Evolutionary conservation across 352 stramenopile genomes (phyloP).

Genomic region (Globisporangium recalcitrans): DNA sequence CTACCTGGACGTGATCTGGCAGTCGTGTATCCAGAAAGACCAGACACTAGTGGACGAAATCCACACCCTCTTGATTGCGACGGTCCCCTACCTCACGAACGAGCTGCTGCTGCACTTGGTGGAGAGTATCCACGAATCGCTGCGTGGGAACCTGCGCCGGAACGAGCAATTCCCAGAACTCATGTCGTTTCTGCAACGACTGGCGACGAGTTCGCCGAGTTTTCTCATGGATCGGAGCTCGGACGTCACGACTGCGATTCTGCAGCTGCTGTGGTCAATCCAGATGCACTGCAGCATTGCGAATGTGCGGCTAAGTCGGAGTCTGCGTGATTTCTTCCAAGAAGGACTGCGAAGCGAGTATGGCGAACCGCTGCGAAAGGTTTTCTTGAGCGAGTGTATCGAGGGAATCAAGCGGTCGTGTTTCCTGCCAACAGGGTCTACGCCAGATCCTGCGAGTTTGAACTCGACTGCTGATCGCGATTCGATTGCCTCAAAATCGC

Average conservation of each 20-base stretch:
- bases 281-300: constrained; percentile 62
- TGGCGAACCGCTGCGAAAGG: constrained; percentile 58
- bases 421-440: constrained; percentile 24
- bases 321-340: constrained; percentile 74
- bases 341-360: constrained; percentile 71
- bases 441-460: constrained; percentile 10
- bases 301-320: constrained; percentile 58
- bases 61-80: constrained; percentile 70
- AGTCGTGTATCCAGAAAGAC: constrained; percentile 82
- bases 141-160: constrained; percentile 44
- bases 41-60: constrained; percentile 81
- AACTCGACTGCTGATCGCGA: constrained; percentile 29
- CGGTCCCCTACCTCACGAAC: constrained; percentile 69
- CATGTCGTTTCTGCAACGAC: constrained; percentile 74
- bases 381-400: constrained; percentile 70
- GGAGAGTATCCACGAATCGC: constrained; percentile 52
- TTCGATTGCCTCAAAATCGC: constrained; percentile 52
- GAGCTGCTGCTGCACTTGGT: constrained; percentile 66
- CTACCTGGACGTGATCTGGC: constrained; percentile 72
- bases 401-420: constrained; percentile 75
- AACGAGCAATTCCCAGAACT: constrained; percentile 63
- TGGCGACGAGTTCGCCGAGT: constrained; percentile 54
- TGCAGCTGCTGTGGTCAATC: constrained; percentile 81
- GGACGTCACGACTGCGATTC: constrained; percentile 55
- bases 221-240: constrained; percentile 70